These are phyloP conservation scores for Persicaria tinctoria DNA, from an alignment of 148 eudicot genomes.

Conservation along the genomic window DNA sequence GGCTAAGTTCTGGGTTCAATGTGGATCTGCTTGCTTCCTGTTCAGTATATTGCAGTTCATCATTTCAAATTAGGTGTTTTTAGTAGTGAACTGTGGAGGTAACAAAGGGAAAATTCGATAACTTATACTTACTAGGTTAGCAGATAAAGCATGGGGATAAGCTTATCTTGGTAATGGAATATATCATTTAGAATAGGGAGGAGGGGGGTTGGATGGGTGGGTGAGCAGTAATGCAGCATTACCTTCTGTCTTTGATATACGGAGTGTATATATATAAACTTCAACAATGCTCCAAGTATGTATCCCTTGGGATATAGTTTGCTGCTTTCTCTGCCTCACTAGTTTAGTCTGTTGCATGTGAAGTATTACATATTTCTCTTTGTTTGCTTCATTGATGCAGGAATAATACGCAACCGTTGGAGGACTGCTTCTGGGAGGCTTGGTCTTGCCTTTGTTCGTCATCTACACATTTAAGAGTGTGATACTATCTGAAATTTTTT, in stretches of 20 bases:
- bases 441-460: slow-evolving; percentile 93
- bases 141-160: background rate
- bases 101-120: background rate
- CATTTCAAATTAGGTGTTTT: background rate
- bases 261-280: too few species aligned
- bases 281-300: background rate
- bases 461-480: slow-evolving; percentile 77
- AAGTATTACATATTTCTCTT: background rate
- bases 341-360: background rate
- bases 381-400: slow-evolving; percentile 31
- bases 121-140: background rate
- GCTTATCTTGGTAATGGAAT: background rate
- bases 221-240: too few species aligned
- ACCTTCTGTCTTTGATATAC: too few species aligned
- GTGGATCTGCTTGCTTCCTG: background rate
- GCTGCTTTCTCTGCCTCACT: background rate
- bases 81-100: background rate
- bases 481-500: slow-evolving; percentile 20
- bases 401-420: slow-evolving; percentile 55
- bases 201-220: background rate
- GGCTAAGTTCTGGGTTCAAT: background rate
- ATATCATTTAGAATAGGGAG: background rate
- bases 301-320: background rate
- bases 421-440: slow-evolving; percentile 98
- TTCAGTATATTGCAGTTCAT: background rate